Conservation (phyloP, 345 rosid genomes). For the Citrus unshiu region DNA sequence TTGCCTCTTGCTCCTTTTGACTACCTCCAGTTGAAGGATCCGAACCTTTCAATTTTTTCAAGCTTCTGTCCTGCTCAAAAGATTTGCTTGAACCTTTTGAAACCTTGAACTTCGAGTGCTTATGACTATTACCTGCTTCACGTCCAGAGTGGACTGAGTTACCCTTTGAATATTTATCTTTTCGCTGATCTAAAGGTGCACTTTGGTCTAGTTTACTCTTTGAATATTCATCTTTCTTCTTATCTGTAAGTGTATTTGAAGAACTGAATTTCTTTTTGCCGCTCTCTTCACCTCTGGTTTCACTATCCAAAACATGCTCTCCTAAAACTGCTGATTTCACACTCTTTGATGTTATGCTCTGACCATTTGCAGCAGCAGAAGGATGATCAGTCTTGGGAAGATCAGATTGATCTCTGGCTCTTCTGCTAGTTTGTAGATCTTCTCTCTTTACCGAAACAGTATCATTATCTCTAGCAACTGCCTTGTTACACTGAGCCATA, state of each 20-base stretch:
- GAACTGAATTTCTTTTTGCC: constrained; percentile 19
- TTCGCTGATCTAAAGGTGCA: background rate
- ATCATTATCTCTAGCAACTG: constrained; percentile 23
- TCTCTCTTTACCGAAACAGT: constrained; percentile 22
- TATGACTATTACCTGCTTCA: constrained; percentile 19
- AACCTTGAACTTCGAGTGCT: constrained; percentile 12
- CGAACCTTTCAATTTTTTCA: constrained; percentile 27
- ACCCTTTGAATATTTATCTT: constrained; percentile 2
- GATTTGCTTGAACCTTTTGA: constrained; percentile 35
- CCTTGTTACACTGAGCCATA: constrained; percentile 2
- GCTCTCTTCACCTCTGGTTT: constrained; percentile 26
- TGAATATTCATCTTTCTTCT: constrained; percentile 19
- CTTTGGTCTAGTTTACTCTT: background rate
- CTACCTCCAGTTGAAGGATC: constrained; percentile 26
- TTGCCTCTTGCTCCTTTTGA: constrained; percentile 25
- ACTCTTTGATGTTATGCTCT: constrained; percentile 24
- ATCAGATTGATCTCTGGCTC: constrained; percentile 25
- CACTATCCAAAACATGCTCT: constrained; percentile 18
- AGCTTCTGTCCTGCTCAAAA: constrained; percentile 27
- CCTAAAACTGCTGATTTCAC: constrained; percentile 14
- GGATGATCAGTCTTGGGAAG: constrained; percentile 23
- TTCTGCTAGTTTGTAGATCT: constrained; percentile 26
- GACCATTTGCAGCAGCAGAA: constrained; percentile 32
- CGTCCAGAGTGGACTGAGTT: constrained; percentile 7
- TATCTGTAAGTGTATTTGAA: constrained; percentile 13